A percentile compares a stretch with the other conserved stretches of the same genome.
These are phyloP conservation scores for Phytopythium chamaehyphon DNA, from an alignment of 352 stramenopile genomes.

Conservation along the genomic window DNA sequence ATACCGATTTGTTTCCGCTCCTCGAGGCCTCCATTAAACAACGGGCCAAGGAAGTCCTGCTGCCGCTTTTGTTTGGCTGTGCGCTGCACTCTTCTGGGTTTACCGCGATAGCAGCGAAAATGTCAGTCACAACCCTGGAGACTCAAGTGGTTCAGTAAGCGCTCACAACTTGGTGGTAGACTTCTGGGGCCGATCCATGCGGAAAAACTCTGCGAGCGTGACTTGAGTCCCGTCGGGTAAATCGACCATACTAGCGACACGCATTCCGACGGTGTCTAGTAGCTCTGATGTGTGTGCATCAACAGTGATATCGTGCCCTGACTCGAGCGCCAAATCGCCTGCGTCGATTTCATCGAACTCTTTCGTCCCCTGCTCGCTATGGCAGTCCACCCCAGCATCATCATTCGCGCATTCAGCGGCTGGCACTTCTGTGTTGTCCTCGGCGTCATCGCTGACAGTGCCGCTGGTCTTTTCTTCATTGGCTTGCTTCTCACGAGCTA, in stretches of 20 bases:
- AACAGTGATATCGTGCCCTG: constrained; percentile 14
- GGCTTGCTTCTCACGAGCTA: constrained; percentile 39
- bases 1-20: constrained; percentile 53
- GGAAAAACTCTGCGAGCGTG: constrained; percentile 59
- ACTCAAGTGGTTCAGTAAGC: constrained; percentile 3
- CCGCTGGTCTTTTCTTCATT: constrained; percentile 1
- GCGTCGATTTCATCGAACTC: constrained; percentile 33
- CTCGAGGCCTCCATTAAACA: constrained; percentile 54
- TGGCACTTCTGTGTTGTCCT: constrained; percentile 9
- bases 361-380: too few species aligned
- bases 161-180: constrained; percentile 49
- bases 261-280: constrained; percentile 25
- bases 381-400: too few species aligned
- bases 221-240: constrained; percentile 55
- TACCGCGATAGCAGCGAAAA: background rate
- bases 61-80: constrained; percentile 48
- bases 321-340: constrained; percentile 12
- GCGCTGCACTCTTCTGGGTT: constrained; percentile 25
- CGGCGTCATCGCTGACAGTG: background rate
- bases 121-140: background rate
- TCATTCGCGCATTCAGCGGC: constrained; percentile 5
- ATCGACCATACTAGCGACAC: constrained; percentile 48
- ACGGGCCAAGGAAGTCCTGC: constrained; percentile 55
- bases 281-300: constrained; percentile 24
- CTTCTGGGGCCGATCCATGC: constrained; percentile 31